A percentile compares a stretch with the other conserved stretches of the same genome.
Conservation (phyloP, 2,329 filamentous ascomycete species). For the Graphilbum sp. region DNA sequence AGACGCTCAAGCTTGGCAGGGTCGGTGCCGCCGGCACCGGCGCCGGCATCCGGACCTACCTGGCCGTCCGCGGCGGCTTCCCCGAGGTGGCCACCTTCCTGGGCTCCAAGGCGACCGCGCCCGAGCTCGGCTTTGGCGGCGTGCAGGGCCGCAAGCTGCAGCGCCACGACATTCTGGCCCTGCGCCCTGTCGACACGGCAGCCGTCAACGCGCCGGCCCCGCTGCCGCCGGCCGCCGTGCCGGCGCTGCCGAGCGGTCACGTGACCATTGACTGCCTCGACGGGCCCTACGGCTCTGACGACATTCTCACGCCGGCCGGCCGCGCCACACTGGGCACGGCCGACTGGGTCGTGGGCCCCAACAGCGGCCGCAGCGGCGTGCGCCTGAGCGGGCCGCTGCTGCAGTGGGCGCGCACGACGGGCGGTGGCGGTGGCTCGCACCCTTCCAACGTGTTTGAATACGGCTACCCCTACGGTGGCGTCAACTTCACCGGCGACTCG, state of each 20-base stretch:
- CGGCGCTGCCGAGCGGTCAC: neutral
- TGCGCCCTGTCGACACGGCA: conserved; percentile 5
- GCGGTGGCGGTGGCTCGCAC: conserved; percentile 22
- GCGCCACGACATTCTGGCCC: conserved; percentile 14
- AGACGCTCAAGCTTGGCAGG: conserved; percentile 11
- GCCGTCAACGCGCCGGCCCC: too few species aligned
- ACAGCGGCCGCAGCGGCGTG: conserved; percentile 23
- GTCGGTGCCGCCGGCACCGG: conserved; percentile 1
- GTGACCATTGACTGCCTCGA: conserved; percentile 17
- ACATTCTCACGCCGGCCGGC: conserved; percentile 19
- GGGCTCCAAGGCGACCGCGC: conserved; percentile 17
- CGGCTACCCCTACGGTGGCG: conserved; percentile 22
- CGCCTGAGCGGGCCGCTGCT: conserved; percentile 20
- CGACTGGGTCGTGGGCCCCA: conserved; percentile 23
- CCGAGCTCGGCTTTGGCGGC: conserved; percentile 18
- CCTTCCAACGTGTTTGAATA: conserved; percentile 25
- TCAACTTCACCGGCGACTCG: conserved; percentile 26
- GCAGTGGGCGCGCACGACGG: conserved; percentile 20
- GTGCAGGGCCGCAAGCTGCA: conserved; percentile 17
- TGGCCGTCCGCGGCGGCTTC: conserved; percentile 19
- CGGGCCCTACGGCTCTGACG: conserved; percentile 22
- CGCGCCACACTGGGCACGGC: conserved; percentile 16
- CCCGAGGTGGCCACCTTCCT: conserved; percentile 14
- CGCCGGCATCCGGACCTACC: conserved; percentile 18
- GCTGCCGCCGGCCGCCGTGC: neutral